Evolutionary conservation across 176 grass and related monocot species (phyloP).

Genomic region (Avena atlantica): DNA sequence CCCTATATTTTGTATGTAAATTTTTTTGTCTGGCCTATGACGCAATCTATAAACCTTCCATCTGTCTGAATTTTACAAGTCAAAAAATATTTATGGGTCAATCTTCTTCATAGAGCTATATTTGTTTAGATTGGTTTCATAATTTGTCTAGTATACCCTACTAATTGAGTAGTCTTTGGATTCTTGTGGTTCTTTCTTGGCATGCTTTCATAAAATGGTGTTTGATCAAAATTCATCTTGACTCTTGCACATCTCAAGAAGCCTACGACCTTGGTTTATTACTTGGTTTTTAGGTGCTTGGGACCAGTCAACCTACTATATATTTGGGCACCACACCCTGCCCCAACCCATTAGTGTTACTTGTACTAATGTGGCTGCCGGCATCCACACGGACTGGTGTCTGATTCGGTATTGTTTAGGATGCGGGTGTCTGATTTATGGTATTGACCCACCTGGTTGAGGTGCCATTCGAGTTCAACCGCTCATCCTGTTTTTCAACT

Average conservation of each 20-base stretch:
- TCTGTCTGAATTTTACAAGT: too few species aligned
- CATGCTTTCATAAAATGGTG: background rate
- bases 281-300: background rate
- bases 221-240: slow-evolving; percentile 18
- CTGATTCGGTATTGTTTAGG: background rate
- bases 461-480: background rate
- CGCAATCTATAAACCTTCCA: too few species aligned
- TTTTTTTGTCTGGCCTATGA: too few species aligned
- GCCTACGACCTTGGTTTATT: background rate
- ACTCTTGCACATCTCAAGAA: background rate
- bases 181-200: background rate
- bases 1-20: too few species aligned
- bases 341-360: background rate
- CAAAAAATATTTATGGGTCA: too few species aligned
- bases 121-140: too few species aligned
- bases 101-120: too few species aligned
- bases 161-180: background rate
- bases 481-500: background rate
- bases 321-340: background rate
- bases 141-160: too few species aligned
- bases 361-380: background rate
- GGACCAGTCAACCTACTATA: background rate
- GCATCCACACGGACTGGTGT: background rate
- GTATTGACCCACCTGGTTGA: background rate
- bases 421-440: background rate